Conservation (phyloP, 768 basidiomycete genomes). For the Pholiota molesta region DNA sequence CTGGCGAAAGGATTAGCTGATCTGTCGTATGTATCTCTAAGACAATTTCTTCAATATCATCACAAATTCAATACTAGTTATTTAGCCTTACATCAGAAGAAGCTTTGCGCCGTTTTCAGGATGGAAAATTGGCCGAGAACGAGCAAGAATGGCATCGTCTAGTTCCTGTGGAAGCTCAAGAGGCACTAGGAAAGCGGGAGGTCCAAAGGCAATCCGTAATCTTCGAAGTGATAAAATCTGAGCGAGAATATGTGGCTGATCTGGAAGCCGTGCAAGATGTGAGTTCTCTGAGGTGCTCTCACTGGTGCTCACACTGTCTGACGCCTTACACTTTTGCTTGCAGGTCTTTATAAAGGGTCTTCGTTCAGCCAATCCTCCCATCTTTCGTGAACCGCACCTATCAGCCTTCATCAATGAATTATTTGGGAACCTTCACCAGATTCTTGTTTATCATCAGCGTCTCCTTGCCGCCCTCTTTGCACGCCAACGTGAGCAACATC, state of each 20-base stretch:
- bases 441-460: conserved; percentile 66
- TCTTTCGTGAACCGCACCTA: conserved; percentile 59
- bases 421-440: conserved; percentile 79
- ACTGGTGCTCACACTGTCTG: conserved; percentile 3
- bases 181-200: conserved; percentile 74
- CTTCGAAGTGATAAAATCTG: conserved; percentile 89
- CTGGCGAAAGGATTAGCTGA: conserved; percentile 20
- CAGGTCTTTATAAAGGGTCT: conserved; percentile 80
- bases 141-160: conserved; percentile 86
- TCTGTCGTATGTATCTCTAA: conserved; percentile 23
- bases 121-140: conserved; percentile 60
- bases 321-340: neutral
- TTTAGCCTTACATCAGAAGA: conserved; percentile 65
- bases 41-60: conserved; percentile 32
- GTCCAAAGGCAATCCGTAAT: conserved; percentile 85
- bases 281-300: conserved; percentile 13
- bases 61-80: conserved; percentile 21
- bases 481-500: conserved; percentile 85
- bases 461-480: conserved; percentile 76
- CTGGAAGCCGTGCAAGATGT: conserved; percentile 73
- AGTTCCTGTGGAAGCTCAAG: conserved; percentile 71
- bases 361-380: conserved; percentile 58
- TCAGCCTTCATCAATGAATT: conserved; percentile 76
- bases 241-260: conserved; percentile 87
- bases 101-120: conserved; percentile 67